These are phyloP conservation scores for Hemisphaericaspora lyxosophila DNA, from an alignment of 1,139 yeast species.

Conservation along the genomic window DNA sequence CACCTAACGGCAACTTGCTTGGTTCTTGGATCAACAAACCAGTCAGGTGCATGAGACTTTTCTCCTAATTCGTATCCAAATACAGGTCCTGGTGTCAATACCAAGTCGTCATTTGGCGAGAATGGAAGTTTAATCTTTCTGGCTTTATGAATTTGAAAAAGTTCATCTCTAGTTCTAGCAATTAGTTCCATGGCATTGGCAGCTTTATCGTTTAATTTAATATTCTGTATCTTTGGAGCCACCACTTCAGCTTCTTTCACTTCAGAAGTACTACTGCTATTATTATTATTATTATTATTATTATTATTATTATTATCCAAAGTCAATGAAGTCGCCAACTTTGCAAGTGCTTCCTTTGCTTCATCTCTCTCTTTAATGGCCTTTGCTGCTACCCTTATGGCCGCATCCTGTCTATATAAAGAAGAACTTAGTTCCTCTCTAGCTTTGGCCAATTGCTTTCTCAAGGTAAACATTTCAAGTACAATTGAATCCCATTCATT, in stretches of 20 bases:
- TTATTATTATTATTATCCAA: not conserved
- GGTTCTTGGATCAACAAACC: not conserved
- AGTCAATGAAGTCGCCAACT: slow-evolving; percentile 32
- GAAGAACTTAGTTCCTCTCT: slow-evolving; percentile 76
- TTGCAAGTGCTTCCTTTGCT: slow-evolving; percentile 57
- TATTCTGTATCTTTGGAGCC: not conserved
- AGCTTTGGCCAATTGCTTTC: slow-evolving; percentile 68
- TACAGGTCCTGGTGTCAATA: not conserved
- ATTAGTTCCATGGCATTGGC: slow-evolving; percentile 26
- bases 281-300: no score
- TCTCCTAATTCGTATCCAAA: not conserved
- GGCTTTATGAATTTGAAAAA: slow-evolving; percentile 45
- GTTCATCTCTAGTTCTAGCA: slow-evolving; percentile 32
- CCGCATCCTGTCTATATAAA: slow-evolving; percentile 85
- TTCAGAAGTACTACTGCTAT: not conserved
- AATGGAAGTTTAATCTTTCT: slow-evolving; percentile 37
- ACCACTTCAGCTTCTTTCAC: slow-evolving; percentile 3
- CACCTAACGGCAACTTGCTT: not conserved
- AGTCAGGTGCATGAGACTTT: not conserved
- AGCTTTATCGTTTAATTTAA: slow-evolving; percentile 5
- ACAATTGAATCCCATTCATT: slow-evolving; percentile 90
- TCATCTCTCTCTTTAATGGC: slow-evolving; percentile 76
- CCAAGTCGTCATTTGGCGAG: slow-evolving; percentile 14
- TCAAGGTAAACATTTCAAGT: slow-evolving; percentile 71
- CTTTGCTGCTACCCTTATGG: slow-evolving; percentile 78